Base-by-base conservation (phyloP, 2,329 filamentous ascomycete genomes). In the Fusarium paranaense region DNA sequence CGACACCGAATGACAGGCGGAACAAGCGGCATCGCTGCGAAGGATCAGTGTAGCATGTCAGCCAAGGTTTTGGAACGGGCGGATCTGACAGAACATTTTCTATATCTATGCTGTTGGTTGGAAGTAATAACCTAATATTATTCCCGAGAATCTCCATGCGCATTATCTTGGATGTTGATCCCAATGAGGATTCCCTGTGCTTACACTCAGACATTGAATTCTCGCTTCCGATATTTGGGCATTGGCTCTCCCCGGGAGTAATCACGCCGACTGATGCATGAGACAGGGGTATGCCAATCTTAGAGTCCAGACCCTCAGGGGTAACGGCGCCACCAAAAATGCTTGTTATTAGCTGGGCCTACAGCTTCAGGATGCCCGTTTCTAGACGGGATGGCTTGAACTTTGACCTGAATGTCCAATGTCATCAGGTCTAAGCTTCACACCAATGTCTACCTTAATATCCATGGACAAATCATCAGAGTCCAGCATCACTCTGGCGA, bases 41-140 rank as follows among this genome's bases (percentile, higher is more conserved):
- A 77, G n/a, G 82, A 81, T 38, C 82, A 86, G 78, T 32, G 75
- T 68, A 1, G 83, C 82, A 13, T 86, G 85, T 69, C 84, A 85
- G 72, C 67, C 76, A 9, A 75, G 58, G 11, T 82, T 74, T 56
- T 47, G 42, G 22, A 47, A 47, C 42, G 22, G 25, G 42, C 42
- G 81, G 80, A 5, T 79, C 71, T 58, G 54, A 38, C 54, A n/a
- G 16, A 33, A 58, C 11, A 13, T n/a, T 37, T 38, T 37, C 54
- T 11, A 58, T 38, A 37, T 35, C 32, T 57, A 35, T 35, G 3
- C 16, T 32, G 14, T 52, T 30, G 64, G 37, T 35, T 27, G 33
- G 32, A 18, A 59, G 42, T 52, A 54, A 66, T 45, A 66, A 38
- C 45, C 52, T 65, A 66, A 69, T 66, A 58, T 52, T 66, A 58